Evolutionary conservation across 352 stramenopile species (phyloP), one percentile per base, ranked within the genome.

Genomic region (Thraustochytrium striatum): DNA sequence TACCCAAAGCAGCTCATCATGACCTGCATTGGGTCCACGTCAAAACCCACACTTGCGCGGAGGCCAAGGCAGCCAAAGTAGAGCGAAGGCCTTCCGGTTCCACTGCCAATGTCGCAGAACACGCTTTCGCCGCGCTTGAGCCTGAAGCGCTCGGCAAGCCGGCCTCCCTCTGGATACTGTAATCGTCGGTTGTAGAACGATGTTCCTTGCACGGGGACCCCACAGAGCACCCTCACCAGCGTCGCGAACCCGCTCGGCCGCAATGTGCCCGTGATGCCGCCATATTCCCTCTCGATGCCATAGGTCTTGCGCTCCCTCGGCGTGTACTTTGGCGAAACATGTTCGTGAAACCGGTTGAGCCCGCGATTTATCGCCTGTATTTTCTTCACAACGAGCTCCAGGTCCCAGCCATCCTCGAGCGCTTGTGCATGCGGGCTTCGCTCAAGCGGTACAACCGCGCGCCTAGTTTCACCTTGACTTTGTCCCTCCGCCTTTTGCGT

Each of bases 1-100:
- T 39, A 38, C 7, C 19, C 39, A 70, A 61, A 21, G 7, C 43
- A 38, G 36, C 65, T 75, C 28, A 43, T 75, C 2, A 75, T 30
- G 41, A 75, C 65, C 11, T 70, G 65, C 65, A 75, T 75, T 3
- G 65, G 65, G 36, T 75, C 65, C 35, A 75, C 52, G 35, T 75
- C 65, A 39, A 75, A 75, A 25, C 65, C 65, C 19, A 75, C 39
- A 43, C 65, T 75, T 21, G 65, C 65, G 32, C 65, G 65, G 30
- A 75, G 43, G 1, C 19, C 41, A 5, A 75, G 50, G 41, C 43
- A 62, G 7, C 32, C 65, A 75, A 75, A 70, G 43, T 62, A 62
- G 19, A 75, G 43, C 21, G 41, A 16, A 9, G 65, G 43, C 5
- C 65, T 16, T 9, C 65, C 65, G 19, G 65, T 75, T 7, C 65